These are phyloP conservation scores for Phytophthora agathidicida DNA, from an alignment of 352 stramenopile species.

Conservation along the genomic window DNA sequence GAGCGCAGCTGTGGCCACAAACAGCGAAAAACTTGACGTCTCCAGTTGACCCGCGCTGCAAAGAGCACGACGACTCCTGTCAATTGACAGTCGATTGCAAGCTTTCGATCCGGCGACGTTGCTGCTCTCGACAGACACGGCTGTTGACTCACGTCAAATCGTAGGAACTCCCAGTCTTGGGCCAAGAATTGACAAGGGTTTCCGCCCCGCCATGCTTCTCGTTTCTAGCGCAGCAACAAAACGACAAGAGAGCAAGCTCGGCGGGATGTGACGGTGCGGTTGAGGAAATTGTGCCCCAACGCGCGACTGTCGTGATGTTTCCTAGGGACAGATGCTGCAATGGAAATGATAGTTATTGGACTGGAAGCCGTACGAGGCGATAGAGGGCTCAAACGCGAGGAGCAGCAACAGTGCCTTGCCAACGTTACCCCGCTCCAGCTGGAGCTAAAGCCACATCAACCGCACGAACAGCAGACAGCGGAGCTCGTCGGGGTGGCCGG, in stretches of 20 bases:
- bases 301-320: slow-evolving; percentile 17
- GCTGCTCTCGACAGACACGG: slow-evolving; percentile 5
- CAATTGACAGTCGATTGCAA: no score
- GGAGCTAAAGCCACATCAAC: slow-evolving; percentile 11
- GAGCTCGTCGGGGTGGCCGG: slow-evolving; percentile 3
- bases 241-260: slow-evolving; percentile 12
- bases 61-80: slow-evolving; percentile 4
- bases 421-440: slow-evolving; percentile 25
- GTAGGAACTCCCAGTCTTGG: slow-evolving; percentile 5
- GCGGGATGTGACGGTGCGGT: slow-evolving; percentile 1
- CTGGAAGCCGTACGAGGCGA: not conserved
- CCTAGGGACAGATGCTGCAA: slow-evolving; percentile 23
- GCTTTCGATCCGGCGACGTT: slow-evolving; percentile 18
- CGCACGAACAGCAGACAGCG: slow-evolving; percentile 16
- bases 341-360: slow-evolving; percentile 8
- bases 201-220: slow-evolving; percentile 7
- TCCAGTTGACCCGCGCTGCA: not conserved
- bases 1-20: slow-evolving; percentile 21
- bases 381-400: slow-evolving; percentile 3
- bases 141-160: slow-evolving; percentile 32
- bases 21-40: slow-evolving; percentile 16
- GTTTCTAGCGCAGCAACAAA: slow-evolving; percentile 4
- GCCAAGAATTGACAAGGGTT: slow-evolving; percentile 5
- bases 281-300: slow-evolving; percentile 6
- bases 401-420: slow-evolving; percentile 12